Conservation (phyloP, 768 basidiomycete species). For the Suillus tomentosus region DNA sequence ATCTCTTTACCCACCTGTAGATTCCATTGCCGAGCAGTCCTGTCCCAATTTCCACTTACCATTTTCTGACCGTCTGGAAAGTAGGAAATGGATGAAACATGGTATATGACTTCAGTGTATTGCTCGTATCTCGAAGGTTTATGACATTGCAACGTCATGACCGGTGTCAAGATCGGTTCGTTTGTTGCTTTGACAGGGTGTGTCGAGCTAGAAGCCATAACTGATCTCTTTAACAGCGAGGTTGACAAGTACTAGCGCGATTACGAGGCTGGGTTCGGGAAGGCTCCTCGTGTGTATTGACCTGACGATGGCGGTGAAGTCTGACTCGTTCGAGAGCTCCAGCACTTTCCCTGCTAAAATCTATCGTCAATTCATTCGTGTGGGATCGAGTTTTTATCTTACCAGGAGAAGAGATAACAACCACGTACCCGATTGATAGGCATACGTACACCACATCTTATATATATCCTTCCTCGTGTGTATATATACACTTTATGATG, state of each 20-base stretch:
- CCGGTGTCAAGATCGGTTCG: not conserved
- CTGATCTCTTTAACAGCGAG: not conserved
- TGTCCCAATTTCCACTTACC: not conserved
- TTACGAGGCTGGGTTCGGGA: too few species aligned
- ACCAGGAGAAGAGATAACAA: not conserved
- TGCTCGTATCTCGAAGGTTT: too few species aligned
- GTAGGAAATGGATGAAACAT: not conserved
- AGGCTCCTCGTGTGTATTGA: too few species aligned
- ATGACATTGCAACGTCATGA: not conserved
- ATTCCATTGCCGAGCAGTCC: not conserved
- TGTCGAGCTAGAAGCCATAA: not conserved
- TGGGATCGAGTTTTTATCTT: not conserved
- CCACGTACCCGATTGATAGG: not conserved
- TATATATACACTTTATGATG: too few species aligned
- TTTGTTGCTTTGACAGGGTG: too few species aligned
- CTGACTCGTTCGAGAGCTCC: not conserved
- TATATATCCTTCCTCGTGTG: too few species aligned
- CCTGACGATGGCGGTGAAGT: not conserved
- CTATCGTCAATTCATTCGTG: not conserved
- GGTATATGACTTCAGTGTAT: not conserved
- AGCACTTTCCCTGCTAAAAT: not conserved
- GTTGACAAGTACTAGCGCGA: not conserved
- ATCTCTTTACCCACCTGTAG: not conserved
- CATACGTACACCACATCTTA: too few species aligned
- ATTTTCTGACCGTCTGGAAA: not conserved